Percentiles rank a stretch among this genome's conserved stretches.
Evolutionary conservation across 768 basidiomycete species (phyloP).

Genomic region (Kwoniella sp.): DNA sequence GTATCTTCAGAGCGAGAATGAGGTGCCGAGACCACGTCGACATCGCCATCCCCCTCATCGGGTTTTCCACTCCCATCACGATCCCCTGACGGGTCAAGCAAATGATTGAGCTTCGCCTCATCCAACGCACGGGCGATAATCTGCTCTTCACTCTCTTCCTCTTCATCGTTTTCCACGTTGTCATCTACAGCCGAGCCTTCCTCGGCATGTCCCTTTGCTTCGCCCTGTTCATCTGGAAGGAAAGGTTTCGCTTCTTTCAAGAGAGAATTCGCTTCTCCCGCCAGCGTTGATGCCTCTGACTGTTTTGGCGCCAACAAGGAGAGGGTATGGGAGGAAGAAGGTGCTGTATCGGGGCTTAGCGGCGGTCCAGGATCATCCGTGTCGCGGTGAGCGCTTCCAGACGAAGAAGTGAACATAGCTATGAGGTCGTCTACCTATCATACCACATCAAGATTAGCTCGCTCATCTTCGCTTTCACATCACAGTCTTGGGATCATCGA

Average conservation of each 20-base stretch:
- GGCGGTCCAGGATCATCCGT: too few relatives aligned
- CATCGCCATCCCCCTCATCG: neutral
- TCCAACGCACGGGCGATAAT: conserved; percentile 22
- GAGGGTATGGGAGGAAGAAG: too few relatives aligned
- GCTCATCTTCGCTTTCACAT: too few relatives aligned
- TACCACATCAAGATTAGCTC: neutral
- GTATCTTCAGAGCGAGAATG: too few relatives aligned
- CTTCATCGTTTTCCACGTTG: conserved; percentile 3
- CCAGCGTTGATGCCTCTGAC: neutral
- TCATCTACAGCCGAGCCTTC: neutral
- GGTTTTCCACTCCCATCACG: neutral
- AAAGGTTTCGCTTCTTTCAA: neutral
- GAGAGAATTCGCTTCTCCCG: conserved; percentile 5
- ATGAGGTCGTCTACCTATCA: conserved; percentile 19
- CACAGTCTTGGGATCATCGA: too few relatives aligned
- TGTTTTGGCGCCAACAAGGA: too few relatives aligned
- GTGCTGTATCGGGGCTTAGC: too few relatives aligned
- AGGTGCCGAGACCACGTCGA: too few relatives aligned
- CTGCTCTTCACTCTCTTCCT: conserved; percentile 25
- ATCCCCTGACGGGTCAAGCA: conserved; percentile 1
- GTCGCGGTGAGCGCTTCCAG: neutral
- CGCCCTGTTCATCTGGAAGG: neutral
- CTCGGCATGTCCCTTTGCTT: neutral
- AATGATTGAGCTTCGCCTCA: conserved; percentile 19
- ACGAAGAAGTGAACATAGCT: conserved; percentile 1